These are phyloP conservation scores for Solanum etuberosum DNA, from an alignment of 257 asterid species.

Conservation along the genomic window DNA sequence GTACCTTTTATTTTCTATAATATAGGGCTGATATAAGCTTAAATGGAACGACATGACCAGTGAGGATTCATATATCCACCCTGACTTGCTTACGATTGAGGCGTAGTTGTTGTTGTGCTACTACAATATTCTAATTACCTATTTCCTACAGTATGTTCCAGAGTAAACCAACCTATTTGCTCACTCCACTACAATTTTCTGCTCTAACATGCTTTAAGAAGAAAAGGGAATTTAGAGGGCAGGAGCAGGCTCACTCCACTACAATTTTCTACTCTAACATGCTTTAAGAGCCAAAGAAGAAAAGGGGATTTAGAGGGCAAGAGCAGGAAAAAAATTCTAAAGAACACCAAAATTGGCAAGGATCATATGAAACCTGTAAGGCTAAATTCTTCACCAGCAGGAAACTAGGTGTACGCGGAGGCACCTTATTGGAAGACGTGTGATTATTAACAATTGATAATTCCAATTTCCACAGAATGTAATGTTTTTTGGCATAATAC, in stretches of 20 bases:
- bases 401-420: background rate
- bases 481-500: background rate
- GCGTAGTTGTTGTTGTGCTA: background rate
- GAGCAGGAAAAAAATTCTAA: background rate
- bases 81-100: background rate
- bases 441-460: background rate
- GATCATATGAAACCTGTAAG: background rate
- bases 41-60: background rate
- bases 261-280: background rate
- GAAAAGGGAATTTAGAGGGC: background rate
- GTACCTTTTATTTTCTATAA: background rate
- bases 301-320: background rate
- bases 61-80: background rate
- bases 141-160: background rate
- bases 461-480: background rate
- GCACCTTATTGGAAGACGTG: background rate
- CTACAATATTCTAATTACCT: background rate
- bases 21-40: background rate
- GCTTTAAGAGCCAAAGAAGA: background rate
- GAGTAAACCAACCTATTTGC: background rate
- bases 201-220: background rate
- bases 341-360: background rate
- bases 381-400: background rate
- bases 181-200: background rate
- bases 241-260: background rate